Evolutionary conservation across 371 early-diverging fungal genomes (phyloP).

Genomic region (Zopfochytrium polystomum): DNA sequence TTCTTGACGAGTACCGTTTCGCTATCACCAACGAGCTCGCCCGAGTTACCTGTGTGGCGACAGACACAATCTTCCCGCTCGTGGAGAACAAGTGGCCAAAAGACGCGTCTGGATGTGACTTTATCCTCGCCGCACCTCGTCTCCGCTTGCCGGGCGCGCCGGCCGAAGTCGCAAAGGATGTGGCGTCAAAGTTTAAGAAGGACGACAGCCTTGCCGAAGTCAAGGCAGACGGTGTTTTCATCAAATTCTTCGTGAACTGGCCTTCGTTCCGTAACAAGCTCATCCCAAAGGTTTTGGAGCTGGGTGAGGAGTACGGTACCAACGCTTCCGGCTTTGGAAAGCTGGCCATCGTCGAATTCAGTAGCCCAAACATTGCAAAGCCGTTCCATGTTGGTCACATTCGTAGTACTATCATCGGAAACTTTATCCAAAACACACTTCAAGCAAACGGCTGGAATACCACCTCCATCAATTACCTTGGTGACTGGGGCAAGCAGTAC

Average conservation of each 20-base stretch:
- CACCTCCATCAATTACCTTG: too few relatives aligned
- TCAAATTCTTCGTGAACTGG: conserved; percentile 79
- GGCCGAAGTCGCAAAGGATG: conserved; percentile 64
- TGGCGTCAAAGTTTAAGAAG: conserved; percentile 3
- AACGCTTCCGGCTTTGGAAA: conserved; percentile 45
- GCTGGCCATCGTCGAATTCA: conserved; percentile 83
- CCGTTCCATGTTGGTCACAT: conserved; percentile 99
- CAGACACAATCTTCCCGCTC: conserved; percentile 14
- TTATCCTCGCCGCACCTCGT: conserved; percentile 72
- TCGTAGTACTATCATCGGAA: conserved; percentile 98
- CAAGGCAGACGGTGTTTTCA: conserved; percentile 73
- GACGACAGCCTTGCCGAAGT: conserved; percentile 53
- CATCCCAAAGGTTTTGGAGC: conserved; percentile 26
- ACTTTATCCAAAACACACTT: conserved; percentile 84
- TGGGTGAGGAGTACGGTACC: conserved; percentile 28
- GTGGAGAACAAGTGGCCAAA: conserved; percentile 32
- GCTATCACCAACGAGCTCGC: conserved; percentile 34
- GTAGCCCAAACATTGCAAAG: conserved; percentile 99
- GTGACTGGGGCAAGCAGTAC: too few relatives aligned
- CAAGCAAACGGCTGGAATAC: conserved; percentile 87
- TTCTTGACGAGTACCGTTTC: conserved; percentile 33
- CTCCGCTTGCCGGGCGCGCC: conserved; percentile 86
- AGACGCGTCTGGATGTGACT: conserved; percentile 35
- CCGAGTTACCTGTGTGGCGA: conserved; percentile 17
- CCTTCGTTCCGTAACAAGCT: conserved; percentile 44